Percentiles rank a stretch among this genome's conserved stretches.
These are phyloP conservation scores for Ceriops decandra DNA, from an alignment of 345 rosid species.

Conservation along the genomic window DNA sequence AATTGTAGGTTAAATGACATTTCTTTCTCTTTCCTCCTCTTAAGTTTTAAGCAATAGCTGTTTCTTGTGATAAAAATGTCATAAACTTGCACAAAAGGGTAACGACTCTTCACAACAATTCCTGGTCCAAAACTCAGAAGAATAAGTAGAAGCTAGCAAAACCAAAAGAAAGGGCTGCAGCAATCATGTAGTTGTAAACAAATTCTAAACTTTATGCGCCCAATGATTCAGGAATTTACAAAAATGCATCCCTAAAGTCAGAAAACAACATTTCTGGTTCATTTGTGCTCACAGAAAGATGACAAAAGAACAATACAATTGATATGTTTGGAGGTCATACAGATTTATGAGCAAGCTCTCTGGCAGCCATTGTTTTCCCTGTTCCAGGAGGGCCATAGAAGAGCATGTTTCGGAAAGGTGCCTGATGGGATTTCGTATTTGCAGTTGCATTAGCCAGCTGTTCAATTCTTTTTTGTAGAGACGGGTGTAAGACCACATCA, in stretches of 20 bases:
- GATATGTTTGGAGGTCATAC: slow-evolving; percentile 40
- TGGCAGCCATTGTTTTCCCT: slow-evolving; percentile 98
- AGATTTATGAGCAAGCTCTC: slow-evolving; percentile 85
- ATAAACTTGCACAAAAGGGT: neutral
- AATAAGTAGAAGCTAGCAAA: neutral
- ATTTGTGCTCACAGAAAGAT: no score
- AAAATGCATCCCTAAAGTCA: no score
- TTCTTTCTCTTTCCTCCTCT: neutral
- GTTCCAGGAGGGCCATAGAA: slow-evolving; percentile 99
- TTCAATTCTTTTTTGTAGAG: slow-evolving; percentile 78
- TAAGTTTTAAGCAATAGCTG: neutral
- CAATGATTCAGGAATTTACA: no score
- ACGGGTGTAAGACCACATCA: slow-evolving; percentile 84
- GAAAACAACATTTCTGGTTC: no score
- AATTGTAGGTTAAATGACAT: neutral
- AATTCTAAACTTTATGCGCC: no score
- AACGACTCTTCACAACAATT: neutral
- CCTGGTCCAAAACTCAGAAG: neutral
- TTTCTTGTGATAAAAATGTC: neutral
- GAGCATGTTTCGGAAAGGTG: slow-evolving; percentile 93
- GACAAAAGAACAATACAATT: neutral
- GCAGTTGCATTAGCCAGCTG: slow-evolving; percentile 92
- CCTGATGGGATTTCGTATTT: slow-evolving; percentile 90
- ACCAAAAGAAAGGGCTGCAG: no score
- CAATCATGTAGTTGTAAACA: neutral